These are phyloP conservation scores for Salix viminalis DNA, from an alignment of 345 rosid genomes.

Conservation along the genomic window DNA sequence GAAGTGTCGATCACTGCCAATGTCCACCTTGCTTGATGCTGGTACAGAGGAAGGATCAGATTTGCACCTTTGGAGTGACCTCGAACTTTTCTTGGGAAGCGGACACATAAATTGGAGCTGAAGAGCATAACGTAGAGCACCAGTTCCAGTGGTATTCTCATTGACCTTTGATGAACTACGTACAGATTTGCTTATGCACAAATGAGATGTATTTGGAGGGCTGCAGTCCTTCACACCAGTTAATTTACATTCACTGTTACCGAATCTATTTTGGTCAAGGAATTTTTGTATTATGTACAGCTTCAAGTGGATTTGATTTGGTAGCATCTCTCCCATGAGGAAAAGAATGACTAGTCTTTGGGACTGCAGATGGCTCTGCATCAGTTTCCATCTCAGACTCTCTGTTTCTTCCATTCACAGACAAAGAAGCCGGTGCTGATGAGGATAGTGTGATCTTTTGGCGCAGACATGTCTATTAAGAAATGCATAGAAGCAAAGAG, in stretches of 20 bases:
- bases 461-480: conserved; percentile 73
- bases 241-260: background rate
- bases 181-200: conserved; percentile 1
- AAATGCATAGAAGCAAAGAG: background rate
- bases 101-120: conserved; percentile 24
- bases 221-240: conserved; percentile 5
- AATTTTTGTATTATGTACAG: background rate
- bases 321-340: background rate
- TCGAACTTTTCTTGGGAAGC: conserved; percentile 7
- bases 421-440: conserved; percentile 14
- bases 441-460: conserved; percentile 82
- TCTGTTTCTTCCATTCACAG: background rate
- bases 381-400: conserved; percentile 5
- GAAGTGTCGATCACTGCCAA: conserved; percentile 57
- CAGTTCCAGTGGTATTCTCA: conserved; percentile 9
- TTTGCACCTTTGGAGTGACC: conserved; percentile 21
- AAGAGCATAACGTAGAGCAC: conserved; percentile 25
- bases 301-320: background rate
- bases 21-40: conserved; percentile 3
- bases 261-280: background rate
- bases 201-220: conserved; percentile 3
- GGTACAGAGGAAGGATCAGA: conserved; percentile 20
- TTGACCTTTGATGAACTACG: conserved; percentile 17
- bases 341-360: conserved; percentile 13
- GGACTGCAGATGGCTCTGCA: conserved; percentile 5